Evolutionary conservation across 352 stramenopile genomes (phyloP).

Genomic region (Pythium periplocum): DNA sequence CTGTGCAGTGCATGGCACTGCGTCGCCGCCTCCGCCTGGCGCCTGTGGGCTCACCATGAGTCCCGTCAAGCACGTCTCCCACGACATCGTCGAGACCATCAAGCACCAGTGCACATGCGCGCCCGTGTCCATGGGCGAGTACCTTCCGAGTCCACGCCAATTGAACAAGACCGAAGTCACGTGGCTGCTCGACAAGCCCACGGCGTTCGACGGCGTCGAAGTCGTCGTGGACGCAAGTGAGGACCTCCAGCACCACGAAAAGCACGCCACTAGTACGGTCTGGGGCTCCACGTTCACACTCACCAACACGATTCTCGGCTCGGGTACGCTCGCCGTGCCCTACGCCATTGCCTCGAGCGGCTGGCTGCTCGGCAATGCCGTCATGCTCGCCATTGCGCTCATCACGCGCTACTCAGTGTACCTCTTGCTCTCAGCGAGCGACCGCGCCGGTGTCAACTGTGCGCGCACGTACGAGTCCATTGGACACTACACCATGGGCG

Average conservation of each 20-base stretch:
- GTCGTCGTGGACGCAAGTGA: constrained; percentile 10
- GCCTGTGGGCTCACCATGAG: background rate
- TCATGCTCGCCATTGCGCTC: constrained; percentile 70
- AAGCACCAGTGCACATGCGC: constrained; percentile 61
- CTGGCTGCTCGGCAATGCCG: constrained; percentile 55
- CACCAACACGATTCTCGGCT: constrained; percentile 74
- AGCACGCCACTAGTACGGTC: constrained; percentile 40
- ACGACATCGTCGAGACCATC: constrained; percentile 49
- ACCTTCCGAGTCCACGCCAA: constrained; percentile 49
- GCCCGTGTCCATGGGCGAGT: constrained; percentile 77
- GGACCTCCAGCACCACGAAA: constrained; percentile 5
- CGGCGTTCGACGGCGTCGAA: constrained; percentile 14
- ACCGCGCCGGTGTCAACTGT: constrained; percentile 47
- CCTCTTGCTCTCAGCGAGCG: constrained; percentile 56
- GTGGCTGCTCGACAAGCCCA: constrained; percentile 19
- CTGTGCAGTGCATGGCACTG: constrained; percentile 8
- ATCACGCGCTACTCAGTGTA: constrained; percentile 75
- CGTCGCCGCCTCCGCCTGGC: background rate
- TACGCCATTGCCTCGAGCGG: constrained; percentile 70
- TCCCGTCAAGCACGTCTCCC: constrained; percentile 20
- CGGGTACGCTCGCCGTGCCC: constrained; percentile 62
- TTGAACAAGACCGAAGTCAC: constrained; percentile 14
- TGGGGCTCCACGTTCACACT: constrained; percentile 68
- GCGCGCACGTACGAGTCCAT: constrained; percentile 75
- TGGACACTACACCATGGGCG: constrained; percentile 67